Conservation (phyloP, 148 eudicot genomes). For the Fagopyrum esculentum region DNA sequence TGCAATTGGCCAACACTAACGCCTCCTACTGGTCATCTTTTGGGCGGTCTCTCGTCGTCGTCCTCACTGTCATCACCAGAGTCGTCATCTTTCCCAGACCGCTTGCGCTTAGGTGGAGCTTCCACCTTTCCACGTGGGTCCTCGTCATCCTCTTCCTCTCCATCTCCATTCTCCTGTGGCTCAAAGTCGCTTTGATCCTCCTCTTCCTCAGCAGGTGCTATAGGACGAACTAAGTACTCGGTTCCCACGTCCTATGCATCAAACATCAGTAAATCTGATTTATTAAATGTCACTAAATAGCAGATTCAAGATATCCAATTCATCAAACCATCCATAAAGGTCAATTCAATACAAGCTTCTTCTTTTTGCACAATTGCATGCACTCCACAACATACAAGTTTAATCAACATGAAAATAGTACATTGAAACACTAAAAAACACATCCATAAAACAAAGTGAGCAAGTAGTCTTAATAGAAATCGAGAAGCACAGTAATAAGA, state of each 20-base stretch:
- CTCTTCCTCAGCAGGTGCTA: constrained; percentile 71
- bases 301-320: background rate
- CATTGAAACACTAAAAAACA: background rate
- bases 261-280: background rate
- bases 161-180: constrained; percentile 68
- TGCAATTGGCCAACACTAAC: background rate
- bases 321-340: background rate
- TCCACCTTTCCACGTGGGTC: constrained; percentile 42
- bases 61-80: constrained; percentile 30
- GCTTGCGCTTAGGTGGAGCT: constrained; percentile 67
- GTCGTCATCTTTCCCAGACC: constrained; percentile 41
- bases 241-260: constrained; percentile 57
- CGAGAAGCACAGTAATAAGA: too few species aligned
- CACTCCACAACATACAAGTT: background rate
- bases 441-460: background rate
- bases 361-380: background rate
- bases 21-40: constrained; percentile 22
- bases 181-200: constrained; percentile 78
- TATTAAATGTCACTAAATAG: background rate
- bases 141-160: constrained; percentile 50
- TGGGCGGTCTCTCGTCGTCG: constrained; percentile 79
- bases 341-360: background rate
- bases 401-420: background rate
- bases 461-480: too few species aligned
- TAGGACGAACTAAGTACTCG: constrained; percentile 63